Percentiles rank a stretch among this genome's conserved stretches.
phyloP scores from a whole-genome alignment of 2,329 filamentous ascomycete genomes.

The Emergomyces africanus region DNA sequence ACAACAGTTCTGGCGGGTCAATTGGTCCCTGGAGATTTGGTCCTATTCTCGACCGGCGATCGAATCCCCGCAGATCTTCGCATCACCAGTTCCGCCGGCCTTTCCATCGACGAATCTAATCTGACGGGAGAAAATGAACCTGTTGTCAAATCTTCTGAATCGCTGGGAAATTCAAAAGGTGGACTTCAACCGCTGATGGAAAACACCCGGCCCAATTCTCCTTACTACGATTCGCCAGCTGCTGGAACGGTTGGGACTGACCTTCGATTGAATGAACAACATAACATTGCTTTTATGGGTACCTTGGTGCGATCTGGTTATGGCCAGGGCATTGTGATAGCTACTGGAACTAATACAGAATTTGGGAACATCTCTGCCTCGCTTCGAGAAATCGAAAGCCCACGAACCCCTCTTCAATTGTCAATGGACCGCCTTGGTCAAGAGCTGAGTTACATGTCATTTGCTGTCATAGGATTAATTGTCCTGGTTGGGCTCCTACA shows the following conservation, averaged over 20 bases:
- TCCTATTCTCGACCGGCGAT: slow-evolving; percentile 90
- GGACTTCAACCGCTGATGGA: slow-evolving; percentile 22
- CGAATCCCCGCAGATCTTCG: slow-evolving; percentile 92
- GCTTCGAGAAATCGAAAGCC: slow-evolving; percentile 87
- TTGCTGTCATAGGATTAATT: slow-evolving; percentile 86
- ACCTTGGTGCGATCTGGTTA: slow-evolving; percentile 91
- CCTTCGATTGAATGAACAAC: slow-evolving; percentile 57
- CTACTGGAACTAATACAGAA: slow-evolving; percentile 83
- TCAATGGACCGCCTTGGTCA: slow-evolving; percentile 98
- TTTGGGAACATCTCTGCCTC: slow-evolving; percentile 95
- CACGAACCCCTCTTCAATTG: slow-evolving; percentile 80
- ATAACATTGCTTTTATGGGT: slow-evolving; percentile 97
- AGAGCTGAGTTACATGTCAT: slow-evolving; percentile 92
- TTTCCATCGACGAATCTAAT: slow-evolving; percentile 94
- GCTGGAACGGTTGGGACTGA: slow-evolving; percentile 50
- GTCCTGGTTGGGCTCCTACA: slow-evolving; percentile 82
- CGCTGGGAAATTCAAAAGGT: slow-evolving; percentile 31
- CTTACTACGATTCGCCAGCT: slow-evolving; percentile 46
- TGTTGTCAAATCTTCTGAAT: slow-evolving; percentile 61
- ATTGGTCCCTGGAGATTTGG: slow-evolving; percentile 82
- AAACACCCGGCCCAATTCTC: slow-evolving; percentile 32
- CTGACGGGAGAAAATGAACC: slow-evolving; percentile 94
- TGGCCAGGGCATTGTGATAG: slow-evolving; percentile 93
- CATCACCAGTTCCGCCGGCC: slow-evolving; percentile 76
- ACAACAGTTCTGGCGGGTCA: slow-evolving; percentile 76